Conservation (phyloP, 805 yeast genomes). For the Ogataea henricii region DNA sequence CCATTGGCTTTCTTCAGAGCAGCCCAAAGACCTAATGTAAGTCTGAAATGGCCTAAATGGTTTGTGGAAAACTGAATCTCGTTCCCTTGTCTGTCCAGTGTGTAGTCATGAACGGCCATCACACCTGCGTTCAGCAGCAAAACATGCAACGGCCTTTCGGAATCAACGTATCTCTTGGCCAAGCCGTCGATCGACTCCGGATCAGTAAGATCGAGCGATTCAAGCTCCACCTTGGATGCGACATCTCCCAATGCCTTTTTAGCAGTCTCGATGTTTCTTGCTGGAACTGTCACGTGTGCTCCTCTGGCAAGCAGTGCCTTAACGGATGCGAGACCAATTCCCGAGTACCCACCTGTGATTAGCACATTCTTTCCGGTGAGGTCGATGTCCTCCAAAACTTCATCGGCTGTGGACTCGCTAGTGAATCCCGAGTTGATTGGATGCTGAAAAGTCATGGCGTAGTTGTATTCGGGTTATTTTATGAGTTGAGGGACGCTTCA, state of each 20-base stretch:
- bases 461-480: too few species aligned
- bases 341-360: slow-evolving; percentile 6
- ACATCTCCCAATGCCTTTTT: slow-evolving; percentile 3
- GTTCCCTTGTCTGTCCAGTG: slow-evolving; percentile 4
- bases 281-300: slow-evolving; percentile 4
- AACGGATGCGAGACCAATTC: slow-evolving; percentile 4
- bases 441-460: slow-evolving; percentile 1
- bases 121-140: slow-evolving; percentile 10
- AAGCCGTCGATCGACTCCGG: slow-evolving; percentile 2
- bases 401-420: neutral
- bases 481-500: too few species aligned
- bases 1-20: slow-evolving; percentile 9
- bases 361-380: slow-evolving; percentile 1
- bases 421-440: slow-evolving; percentile 1
- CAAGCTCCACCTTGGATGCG: neutral
- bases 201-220: neutral
- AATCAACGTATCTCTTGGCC: slow-evolving; percentile 5
- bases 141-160: slow-evolving; percentile 11
- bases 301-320: neutral
- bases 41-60: slow-evolving; percentile 7
- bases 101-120: slow-evolving; percentile 8
- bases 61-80: slow-evolving; percentile 9
- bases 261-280: neutral
- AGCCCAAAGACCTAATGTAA: slow-evolving; percentile 7
- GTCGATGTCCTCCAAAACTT: neutral